A percentile compares a stretch with the other conserved stretches of the same genome.
Conservation (phyloP, 306 rosid species). For the Abrus pulchellus region DNA sequence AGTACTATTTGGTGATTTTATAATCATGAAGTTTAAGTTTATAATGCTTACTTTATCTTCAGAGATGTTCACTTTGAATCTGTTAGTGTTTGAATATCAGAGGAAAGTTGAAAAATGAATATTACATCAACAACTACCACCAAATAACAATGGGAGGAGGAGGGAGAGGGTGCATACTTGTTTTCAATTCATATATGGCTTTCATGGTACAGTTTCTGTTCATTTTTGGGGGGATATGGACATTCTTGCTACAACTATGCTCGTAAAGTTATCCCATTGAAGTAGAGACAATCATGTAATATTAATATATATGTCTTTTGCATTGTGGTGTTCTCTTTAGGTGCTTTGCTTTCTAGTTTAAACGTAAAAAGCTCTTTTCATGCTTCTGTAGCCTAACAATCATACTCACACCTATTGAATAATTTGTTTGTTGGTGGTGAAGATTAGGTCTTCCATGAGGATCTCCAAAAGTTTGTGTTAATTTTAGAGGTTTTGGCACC, state of each 20-base stretch:
- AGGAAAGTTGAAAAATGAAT: not conserved
- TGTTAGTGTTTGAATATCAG: constrained; percentile 25
- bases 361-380: constrained; percentile 8
- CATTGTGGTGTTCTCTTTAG: constrained; percentile 3
- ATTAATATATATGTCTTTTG: constrained; percentile 13
- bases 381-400: constrained; percentile 34
- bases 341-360: constrained; percentile 38
- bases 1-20: not conserved
- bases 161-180: not conserved
- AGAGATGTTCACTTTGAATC: constrained; percentile 1
- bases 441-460: no score
- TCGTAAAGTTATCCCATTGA: constrained; percentile 5
- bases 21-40: not conserved
- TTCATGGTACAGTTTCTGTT: not conserved
- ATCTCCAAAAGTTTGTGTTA: no score
- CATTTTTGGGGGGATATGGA: constrained; percentile 32
- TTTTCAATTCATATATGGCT: constrained; percentile 14
- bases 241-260: not conserved
- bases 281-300: constrained; percentile 1
- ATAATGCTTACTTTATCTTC: not conserved
- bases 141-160: not conserved
- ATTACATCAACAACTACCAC: not conserved
- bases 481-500: no score
- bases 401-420: not conserved
- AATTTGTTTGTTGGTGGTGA: no score